Conservation (phyloP, 768 basidiomycete genomes). For the Leucogyrophana mollusca region DNA sequence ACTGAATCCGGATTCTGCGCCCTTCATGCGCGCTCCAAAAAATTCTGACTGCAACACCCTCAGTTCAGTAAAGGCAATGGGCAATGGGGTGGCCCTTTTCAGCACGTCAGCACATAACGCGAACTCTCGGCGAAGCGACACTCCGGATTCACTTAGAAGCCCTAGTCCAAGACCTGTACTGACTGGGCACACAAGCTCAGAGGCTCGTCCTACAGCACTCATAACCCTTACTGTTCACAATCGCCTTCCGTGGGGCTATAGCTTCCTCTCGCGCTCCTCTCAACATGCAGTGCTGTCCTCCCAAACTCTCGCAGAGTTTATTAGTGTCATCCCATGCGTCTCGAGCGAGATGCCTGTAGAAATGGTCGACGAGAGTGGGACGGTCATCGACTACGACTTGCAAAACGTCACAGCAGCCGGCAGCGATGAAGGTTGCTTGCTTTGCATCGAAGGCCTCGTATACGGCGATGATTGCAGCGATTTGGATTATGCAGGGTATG, state of each 20-base stretch:
- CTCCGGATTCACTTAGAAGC: neutral
- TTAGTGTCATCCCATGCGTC: slow-evolving; percentile 57
- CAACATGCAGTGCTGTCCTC: slow-evolving; percentile 71
- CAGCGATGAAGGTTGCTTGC: slow-evolving; percentile 38
- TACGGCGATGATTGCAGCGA: slow-evolving; percentile 54
- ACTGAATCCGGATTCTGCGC: slow-evolving; percentile 48
- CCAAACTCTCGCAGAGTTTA: slow-evolving; percentile 68
- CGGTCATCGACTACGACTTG: slow-evolving; percentile 32
- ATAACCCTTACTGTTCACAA: slow-evolving; percentile 61
- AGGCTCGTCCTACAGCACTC: slow-evolving; percentile 38
- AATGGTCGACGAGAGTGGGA: slow-evolving; percentile 28
- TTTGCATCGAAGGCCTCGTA: slow-evolving; percentile 59
- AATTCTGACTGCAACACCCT: slow-evolving; percentile 68
- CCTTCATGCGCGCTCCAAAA: slow-evolving; percentile 64
- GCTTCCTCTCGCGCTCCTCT: slow-evolving; percentile 58
- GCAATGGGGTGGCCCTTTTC: slow-evolving; percentile 32
- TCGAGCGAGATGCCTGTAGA: slow-evolving; percentile 55
- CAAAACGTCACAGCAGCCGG: slow-evolving; percentile 7
- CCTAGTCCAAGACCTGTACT: neutral
- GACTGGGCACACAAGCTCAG: neutral
- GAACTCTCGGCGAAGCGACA: neutral
- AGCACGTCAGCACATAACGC: neutral
- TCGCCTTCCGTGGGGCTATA: slow-evolving; percentile 59
- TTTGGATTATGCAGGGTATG: slow-evolving; percentile 61
- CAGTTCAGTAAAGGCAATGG: slow-evolving; percentile 22